Base-by-base conservation (phyloP, 1,139 yeast species). In the Yamadazyma pseudoaaseri region DNA sequence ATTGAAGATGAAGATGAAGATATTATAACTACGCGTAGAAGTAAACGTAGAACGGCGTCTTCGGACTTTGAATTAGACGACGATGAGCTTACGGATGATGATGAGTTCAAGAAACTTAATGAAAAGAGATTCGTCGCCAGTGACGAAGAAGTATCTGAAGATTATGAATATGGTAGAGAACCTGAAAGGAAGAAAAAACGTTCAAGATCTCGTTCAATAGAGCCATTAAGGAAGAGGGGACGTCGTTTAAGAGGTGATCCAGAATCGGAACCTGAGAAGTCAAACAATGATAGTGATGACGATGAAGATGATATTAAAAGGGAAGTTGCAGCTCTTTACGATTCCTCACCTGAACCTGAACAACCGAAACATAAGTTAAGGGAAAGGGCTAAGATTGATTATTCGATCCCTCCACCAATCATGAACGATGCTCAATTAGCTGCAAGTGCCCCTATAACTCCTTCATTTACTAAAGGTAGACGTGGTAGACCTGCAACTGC, bases 361-460 rank as follows among this genome's bases (percentile, higher is more conserved):
- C 23, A 25, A 14, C 75, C 79, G 14, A 61, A 62, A 48, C 82
- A 84, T 51, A 81, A 84, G 36, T 65, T 86, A 30, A 73, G 97
- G 43, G 92, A 86, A 46, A 63, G 96, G 38, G 81, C 84, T 20
- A 62, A 60, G 31, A 79, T 89, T 11, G 86, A 89, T 51, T 89
- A 89, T 54, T 76, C 84, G n/a, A 71, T 89, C 5, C 92, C 96
- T 1, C 96, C 96, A 2, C 95, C 96, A 1, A 66, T 86, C 6
- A 55, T 76, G 1, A 75, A 73, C 34, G 79, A 73, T 32, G 50
- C 48, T 13, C 37, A 30, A 20, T 20, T 38, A 6, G 39, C 28
- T n/a, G 37, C 38, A 3, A 36, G 45, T 17, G 42, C 45, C 4
- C 33, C 45, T n/a, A 16, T 20, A 7, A 29, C 33, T 14, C 44